Evolutionary conservation across 805 yeast species (phyloP), one percentile per base, ranked within the genome.

Genomic region (Clavispora carvajalis): DNA sequence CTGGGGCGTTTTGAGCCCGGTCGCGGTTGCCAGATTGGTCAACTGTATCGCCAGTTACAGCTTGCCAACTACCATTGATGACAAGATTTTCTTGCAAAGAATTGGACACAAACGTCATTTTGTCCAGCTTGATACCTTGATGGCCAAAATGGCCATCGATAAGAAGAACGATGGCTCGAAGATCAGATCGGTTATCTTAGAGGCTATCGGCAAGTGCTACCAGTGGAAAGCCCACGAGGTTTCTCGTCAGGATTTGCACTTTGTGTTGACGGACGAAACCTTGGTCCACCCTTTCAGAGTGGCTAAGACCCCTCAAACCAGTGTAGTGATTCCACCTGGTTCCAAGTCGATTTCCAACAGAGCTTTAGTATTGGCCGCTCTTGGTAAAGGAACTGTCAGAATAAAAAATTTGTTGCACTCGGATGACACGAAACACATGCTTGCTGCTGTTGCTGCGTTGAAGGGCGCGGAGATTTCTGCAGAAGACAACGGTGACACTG

Each of bases 281-380:
- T 48, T 76, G 37, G 95, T 93, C 28, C 73, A 67, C 38, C 79
- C 81, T 37, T 84, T 79, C 62, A 53, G 59, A 37, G 35, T 53
- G 5, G 50, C 62, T 23, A 48, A 55, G 2, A 47, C 52, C 4
- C 70, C 74, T 6, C 37, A 55, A 6, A 66, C 71, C 18, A 74
- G 68, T 15, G 76, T 87, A 25, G 63, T 68, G 13, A 71, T 74
- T 10, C 99, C 99, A 13, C 99, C 99, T 4, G 99, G 99, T 2
- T 91, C 98, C 1, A 93, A 93, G 60, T 91, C 98, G 3, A 91
- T 93, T 44, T 90, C 98, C 7, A 93, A 93, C 59, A 80, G 99
- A 60, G 99, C 97, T 5, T 71, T 93, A 44, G 79, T 93, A 12
- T 70, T 93, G 48, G 98, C 99, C 34, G 95, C 98, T 16, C 74